phyloP scores from a whole-genome alignment of 208 protist species.

The Wallacemonas sp. region DNA sequence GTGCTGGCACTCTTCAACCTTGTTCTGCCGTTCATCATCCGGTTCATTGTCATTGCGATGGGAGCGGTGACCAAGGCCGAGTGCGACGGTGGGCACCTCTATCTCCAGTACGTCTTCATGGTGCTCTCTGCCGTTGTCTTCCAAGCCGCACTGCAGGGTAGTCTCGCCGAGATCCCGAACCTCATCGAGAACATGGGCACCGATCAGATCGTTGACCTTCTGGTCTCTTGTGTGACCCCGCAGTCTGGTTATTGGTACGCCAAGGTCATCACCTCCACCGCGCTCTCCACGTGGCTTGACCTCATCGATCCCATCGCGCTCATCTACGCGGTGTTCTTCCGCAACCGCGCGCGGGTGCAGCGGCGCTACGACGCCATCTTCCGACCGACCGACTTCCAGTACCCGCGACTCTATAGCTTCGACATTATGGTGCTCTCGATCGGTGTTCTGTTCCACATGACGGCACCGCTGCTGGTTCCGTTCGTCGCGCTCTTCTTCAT shows the following conservation, averaged over 20 bases:
- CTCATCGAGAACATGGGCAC: conserved; percentile 17
- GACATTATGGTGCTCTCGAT: conserved; percentile 79
- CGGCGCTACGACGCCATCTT: conserved; percentile 79
- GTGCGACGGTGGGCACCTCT: conserved; percentile 55
- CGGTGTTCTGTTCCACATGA: conserved; percentile 86
- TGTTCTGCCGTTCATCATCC: conserved; percentile 67
- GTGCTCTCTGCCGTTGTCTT: conserved; percentile 83
- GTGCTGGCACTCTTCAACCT: conserved; percentile 74
- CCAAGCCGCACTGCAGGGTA: conserved; percentile 79
- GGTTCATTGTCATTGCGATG: conserved; percentile 63
- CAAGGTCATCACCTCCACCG: conserved; percentile 62
- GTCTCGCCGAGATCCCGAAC: conserved; percentile 44
- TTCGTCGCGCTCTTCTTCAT: conserved; percentile 71
- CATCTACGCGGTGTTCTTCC: conserved; percentile 42
- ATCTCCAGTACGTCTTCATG: conserved; percentile 87
- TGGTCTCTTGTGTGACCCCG: conserved; percentile 71
- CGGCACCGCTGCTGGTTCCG: conserved; percentile 59
- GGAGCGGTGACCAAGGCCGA: conserved; percentile 63
- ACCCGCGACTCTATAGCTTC: conserved; percentile 56
- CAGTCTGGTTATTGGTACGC: conserved; percentile 80
- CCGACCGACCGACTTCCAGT: conserved; percentile 46
- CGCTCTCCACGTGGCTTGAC: conserved; percentile 63
- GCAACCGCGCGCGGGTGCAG: conserved; percentile 51
- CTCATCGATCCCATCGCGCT: conserved; percentile 57
- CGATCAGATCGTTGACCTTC: conserved; percentile 40